Evolutionary conservation across 345 rosid genomes (phyloP).

Genomic region (Trapa bicornis): DNA sequence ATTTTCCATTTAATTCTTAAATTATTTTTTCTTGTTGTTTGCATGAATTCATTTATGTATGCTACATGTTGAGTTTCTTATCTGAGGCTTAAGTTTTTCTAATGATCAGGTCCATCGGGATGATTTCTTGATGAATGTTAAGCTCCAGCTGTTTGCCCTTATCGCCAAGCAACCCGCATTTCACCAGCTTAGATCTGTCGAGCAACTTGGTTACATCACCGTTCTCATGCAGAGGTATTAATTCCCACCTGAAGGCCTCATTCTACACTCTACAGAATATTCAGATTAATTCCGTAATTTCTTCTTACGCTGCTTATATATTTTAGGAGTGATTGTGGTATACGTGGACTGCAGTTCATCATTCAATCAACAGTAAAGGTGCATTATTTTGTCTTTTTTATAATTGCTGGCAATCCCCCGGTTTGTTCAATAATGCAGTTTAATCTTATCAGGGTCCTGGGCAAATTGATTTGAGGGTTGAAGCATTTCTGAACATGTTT

Average conservation of each 20-base stretch:
- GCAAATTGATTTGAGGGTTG: too few relatives aligned
- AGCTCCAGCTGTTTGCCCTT: constrained; percentile 69
- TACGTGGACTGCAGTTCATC: constrained; percentile 64
- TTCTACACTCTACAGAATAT: neutral
- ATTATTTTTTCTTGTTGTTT: neutral
- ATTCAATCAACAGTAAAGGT: constrained; percentile 86
- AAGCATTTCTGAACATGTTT: too few relatives aligned
- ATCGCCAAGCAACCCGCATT: constrained; percentile 80
- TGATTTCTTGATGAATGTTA: constrained; percentile 60
- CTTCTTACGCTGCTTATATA: neutral
- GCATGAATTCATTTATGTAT: neutral
- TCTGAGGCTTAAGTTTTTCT: constrained; percentile 1
- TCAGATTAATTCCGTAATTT: neutral
- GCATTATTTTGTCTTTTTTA: neutral
- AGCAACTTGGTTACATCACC: constrained; percentile 89
- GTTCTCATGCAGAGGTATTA: constrained; percentile 54
- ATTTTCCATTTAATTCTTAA: constrained; percentile 4
- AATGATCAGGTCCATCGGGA: constrained; percentile 60
- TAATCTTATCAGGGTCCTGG: too few relatives aligned
- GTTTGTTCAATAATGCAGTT: neutral
- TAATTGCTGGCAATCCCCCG: neutral
- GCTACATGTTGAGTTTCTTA: neutral
- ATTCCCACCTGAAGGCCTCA: neutral
- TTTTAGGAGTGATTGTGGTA: constrained; percentile 65
- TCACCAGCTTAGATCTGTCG: constrained; percentile 94